Evolutionary conservation across 345 rosid species (phyloP).

Genomic region (Reutealis trisperma): DNA sequence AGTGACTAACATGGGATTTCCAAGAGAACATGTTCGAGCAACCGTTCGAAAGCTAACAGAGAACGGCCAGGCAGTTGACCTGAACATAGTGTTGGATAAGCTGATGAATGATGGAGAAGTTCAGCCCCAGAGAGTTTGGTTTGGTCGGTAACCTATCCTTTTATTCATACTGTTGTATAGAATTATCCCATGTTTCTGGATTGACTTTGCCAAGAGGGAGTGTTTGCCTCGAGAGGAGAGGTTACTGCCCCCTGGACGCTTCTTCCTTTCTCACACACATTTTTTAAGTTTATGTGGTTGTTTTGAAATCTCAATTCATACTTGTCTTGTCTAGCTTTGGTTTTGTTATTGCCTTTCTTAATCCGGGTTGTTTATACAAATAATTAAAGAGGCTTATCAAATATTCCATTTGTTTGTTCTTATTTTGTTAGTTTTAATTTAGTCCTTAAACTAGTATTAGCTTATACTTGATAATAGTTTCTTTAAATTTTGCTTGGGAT

Average conservation of each 20-base stretch:
- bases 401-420: neutral
- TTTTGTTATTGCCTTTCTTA: conserved; percentile 2
- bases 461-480: too few species aligned
- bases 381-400: neutral
- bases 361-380: neutral
- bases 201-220: conserved; percentile 12
- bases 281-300: neutral
- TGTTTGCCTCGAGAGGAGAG: conserved; percentile 15
- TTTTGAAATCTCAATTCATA: conserved; percentile 9
- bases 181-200: conserved; percentile 12
- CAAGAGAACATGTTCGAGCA: conserved; percentile 85
- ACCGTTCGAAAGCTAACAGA: conserved; percentile 79
- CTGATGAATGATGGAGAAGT: conserved; percentile 79
- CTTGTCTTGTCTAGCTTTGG: conserved; percentile 13
- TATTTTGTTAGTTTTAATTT: neutral
- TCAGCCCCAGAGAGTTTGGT: conserved; percentile 80
- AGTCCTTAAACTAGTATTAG: neutral
- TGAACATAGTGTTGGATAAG: conserved; percentile 86
- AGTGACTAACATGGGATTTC: conserved; percentile 83
- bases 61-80: conserved; percentile 80
- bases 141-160: conserved; percentile 50
- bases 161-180: conserved; percentile 29
- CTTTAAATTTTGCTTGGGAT: too few species aligned
- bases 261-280: neutral
- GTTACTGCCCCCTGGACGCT: neutral